Conservation (phyloP, 2,329 filamentous ascomycete species). For the Calonectria hongkongensis region DNA sequence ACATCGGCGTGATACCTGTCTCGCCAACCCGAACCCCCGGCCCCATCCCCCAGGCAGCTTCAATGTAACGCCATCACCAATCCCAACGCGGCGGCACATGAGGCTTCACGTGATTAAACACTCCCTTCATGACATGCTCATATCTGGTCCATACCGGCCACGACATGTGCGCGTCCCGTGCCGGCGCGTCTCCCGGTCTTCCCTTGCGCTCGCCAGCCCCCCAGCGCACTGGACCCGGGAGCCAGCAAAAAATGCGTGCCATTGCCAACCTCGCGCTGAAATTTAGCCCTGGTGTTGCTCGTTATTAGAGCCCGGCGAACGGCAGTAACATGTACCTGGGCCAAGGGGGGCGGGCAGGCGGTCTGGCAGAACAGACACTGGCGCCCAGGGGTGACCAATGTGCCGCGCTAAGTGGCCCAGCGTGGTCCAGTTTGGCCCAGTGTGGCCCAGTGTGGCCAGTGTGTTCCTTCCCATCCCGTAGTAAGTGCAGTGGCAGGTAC, state of each 20-base stretch:
- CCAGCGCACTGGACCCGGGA: background rate
- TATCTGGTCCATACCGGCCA: slow-evolving; percentile 25
- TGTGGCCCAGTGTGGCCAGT: slow-evolving; percentile 36
- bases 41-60: too few relatives aligned
- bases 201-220: background rate
- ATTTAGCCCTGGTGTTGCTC: slow-evolving; percentile 46
- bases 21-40: too few relatives aligned
- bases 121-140: slow-evolving; percentile 9
- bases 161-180: slow-evolving; percentile 3
- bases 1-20: too few relatives aligned
- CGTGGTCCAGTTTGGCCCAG: background rate
- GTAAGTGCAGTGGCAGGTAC: slow-evolving; percentile 24
- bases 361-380: slow-evolving; percentile 53
- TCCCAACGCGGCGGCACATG: slow-evolving; percentile 30
- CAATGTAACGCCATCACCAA: slow-evolving; percentile 24
- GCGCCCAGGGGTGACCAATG: slow-evolving; percentile 41
- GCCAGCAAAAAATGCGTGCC: slow-evolving; percentile 22
- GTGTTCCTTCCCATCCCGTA: slow-evolving; percentile 22
- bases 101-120: slow-evolving; percentile 22
- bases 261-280: slow-evolving; percentile 42
- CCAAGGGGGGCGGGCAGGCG: slow-evolving; percentile 52
- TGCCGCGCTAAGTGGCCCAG: slow-evolving; percentile 20
- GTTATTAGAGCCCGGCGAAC: slow-evolving; percentile 42
- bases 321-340: slow-evolving; percentile 37
- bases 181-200: background rate